Conservation (phyloP, 208 protist species). For the Willaertia magna region DNA sequence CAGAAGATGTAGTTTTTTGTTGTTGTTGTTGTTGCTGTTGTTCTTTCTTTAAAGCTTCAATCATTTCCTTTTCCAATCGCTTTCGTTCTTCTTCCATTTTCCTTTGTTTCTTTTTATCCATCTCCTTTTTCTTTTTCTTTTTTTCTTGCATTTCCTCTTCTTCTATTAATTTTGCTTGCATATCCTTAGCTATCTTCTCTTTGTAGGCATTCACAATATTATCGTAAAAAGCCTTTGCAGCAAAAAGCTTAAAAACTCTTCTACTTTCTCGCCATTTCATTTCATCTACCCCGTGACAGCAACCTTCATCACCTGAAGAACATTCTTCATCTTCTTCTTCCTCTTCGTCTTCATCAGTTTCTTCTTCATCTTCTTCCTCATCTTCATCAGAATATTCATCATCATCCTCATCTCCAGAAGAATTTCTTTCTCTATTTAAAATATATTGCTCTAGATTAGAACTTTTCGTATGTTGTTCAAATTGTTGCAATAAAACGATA, state of each 20-base stretch:
- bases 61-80: constrained; percentile 5
- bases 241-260: neutral
- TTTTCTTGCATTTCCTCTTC: neutral
- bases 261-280: neutral
- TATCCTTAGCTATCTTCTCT: neutral
- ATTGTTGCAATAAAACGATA: neutral
- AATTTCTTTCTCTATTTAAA: neutral
- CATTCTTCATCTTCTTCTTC: neutral
- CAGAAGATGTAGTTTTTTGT: neutral
- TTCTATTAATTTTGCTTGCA: neutral
- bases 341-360: neutral
- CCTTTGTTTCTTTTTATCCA: neutral
- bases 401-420: neutral
- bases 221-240: neutral
- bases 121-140: neutral
- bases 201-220: neutral
- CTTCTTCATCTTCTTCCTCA: neutral
- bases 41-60: neutral
- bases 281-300: neutral
- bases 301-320: neutral
- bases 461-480: neutral
- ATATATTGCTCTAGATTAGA: neutral
- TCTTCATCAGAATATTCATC: neutral
- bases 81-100: constrained; percentile 3
- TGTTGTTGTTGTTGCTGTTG: neutral